A percentile compares a stretch with the other conserved stretches of the same genome.
Evolutionary conservation across 2,329 filamentous ascomycete genomes (phyloP).

Genomic region (Sporothrix schenckii): DNA sequence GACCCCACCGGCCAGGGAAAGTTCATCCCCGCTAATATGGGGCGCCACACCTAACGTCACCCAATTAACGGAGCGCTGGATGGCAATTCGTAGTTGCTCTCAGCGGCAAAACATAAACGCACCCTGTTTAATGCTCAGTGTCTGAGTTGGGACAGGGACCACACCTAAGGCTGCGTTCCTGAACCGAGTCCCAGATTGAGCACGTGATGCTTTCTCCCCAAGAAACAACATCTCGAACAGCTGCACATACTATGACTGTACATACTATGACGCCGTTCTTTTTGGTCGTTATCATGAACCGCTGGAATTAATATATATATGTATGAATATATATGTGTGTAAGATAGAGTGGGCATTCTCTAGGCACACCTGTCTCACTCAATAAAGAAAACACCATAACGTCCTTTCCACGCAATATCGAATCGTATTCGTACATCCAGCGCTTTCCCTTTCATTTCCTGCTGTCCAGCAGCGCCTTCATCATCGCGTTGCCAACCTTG

Average conservation of each 20-base stretch:
- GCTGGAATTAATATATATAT: constrained; percentile 1
- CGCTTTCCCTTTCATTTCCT: not conserved
- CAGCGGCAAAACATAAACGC: no score
- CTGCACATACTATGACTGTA: not conserved
- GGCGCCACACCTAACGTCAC: not conserved
- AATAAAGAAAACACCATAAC: not conserved
- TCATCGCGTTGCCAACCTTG: constrained; percentile 92
- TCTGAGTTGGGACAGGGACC: constrained; percentile 19
- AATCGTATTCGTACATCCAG: not conserved
- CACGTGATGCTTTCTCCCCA: constrained; percentile 14
- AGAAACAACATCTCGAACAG: not conserved
- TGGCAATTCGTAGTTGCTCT: not conserved
- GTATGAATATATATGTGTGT: no score
- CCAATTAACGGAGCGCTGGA: not conserved
- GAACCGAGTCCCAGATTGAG: not conserved
- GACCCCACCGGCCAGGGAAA: constrained; percentile 21
- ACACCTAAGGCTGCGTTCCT: not conserved
- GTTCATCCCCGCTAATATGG: constrained; percentile 23
- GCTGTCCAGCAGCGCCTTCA: constrained; percentile 89
- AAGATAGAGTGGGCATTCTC: not conserved
- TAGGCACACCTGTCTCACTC: not conserved
- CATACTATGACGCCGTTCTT: not conserved
- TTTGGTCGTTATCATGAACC: not conserved
- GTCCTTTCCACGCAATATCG: not conserved
- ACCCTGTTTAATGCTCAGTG: not conserved